Evolutionary conservation across 768 basidiomycete species (phyloP).

Genomic region (Candolleomyces aberdarensis): DNA sequence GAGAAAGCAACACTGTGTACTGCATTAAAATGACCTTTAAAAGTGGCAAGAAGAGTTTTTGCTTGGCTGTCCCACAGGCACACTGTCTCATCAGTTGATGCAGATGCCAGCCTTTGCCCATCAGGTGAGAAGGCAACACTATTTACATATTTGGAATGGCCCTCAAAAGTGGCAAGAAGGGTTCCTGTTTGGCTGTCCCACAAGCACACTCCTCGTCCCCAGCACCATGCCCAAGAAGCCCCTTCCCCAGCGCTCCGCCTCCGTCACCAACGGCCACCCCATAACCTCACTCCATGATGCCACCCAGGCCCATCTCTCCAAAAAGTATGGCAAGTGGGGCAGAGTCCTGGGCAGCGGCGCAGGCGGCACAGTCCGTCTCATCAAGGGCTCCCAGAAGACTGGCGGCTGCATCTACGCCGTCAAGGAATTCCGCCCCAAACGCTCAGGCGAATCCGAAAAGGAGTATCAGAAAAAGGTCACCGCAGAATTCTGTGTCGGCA

Average conservation of each 20-base stretch:
- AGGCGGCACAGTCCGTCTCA: constrained; percentile 96
- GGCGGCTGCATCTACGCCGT: constrained; percentile 90
- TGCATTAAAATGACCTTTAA: too few relatives aligned
- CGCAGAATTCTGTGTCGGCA: constrained; percentile 97
- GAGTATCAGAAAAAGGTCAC: constrained; percentile 99
- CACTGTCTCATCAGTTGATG: too few relatives aligned
- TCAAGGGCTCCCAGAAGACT: constrained; percentile 80
- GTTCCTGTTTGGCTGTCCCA: too few relatives aligned
- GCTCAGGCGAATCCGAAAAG: constrained; percentile 84
- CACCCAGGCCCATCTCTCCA: constrained; percentile 88
- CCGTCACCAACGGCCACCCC: constrained; percentile 23
- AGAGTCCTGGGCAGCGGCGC: constrained; percentile 93
- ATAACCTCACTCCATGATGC: constrained; percentile 71
- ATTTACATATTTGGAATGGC: too few relatives aligned
- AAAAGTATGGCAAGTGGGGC: constrained; percentile 99
- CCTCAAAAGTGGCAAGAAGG: too few relatives aligned
- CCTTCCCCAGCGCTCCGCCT: constrained; percentile 20
- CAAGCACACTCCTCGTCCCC: too few relatives aligned
- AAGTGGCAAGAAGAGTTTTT: too few relatives aligned
- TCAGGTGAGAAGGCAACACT: too few relatives aligned
- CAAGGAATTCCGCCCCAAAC: constrained; percentile 94
- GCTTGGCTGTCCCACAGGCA: too few relatives aligned
- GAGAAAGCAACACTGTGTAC: too few relatives aligned
- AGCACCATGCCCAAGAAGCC: constrained; percentile 5
- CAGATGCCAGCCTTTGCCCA: too few relatives aligned